phyloP scores from a whole-genome alignment of 176 grass and related monocot species.

The Oryza officinalis region DNA sequence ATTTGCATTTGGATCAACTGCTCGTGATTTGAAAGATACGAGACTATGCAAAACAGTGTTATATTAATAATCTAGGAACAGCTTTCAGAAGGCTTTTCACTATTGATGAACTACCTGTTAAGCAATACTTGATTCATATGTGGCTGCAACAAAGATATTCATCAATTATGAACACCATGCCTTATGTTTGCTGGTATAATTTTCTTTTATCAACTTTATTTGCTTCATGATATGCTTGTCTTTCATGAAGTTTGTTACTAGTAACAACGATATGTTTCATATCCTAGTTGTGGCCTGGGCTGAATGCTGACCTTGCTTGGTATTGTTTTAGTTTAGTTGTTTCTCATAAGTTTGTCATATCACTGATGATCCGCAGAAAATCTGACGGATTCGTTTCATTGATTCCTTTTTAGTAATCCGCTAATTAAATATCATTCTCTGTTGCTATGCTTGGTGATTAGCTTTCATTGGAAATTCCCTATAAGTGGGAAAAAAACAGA shows the following conservation, averaged over 20 bases:
- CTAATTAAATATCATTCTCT: background rate
- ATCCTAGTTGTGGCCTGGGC: background rate
- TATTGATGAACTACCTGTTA: conserved; percentile 45
- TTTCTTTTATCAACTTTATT: conserved; percentile 14
- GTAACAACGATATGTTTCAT: conserved; percentile 5
- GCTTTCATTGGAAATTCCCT: background rate
- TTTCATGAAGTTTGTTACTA: conserved; percentile 7
- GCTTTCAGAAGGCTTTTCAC: conserved; percentile 31
- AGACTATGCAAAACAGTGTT: conserved; percentile 57
- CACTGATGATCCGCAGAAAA: background rate
- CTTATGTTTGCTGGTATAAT: background rate
- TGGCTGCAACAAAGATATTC: conserved; percentile 32
- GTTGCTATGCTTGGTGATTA: background rate
- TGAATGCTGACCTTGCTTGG: background rate
- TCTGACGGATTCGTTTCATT: background rate
- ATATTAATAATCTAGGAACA: conserved; percentile 72
- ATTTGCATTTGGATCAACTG: conserved; percentile 54
- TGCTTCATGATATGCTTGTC: conserved; percentile 3
- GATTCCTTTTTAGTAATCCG: conserved; percentile 1
- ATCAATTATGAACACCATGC: background rate
- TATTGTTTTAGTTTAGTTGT: background rate
- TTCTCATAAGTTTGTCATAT: background rate
- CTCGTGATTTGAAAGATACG: conserved; percentile 57
- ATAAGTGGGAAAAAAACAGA: background rate
- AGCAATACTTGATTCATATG: conserved; percentile 38